These are phyloP conservation scores for Aspergillus ruber DNA, from an alignment of 2,329 filamentous ascomycete genomes.

Conservation along the genomic window DNA sequence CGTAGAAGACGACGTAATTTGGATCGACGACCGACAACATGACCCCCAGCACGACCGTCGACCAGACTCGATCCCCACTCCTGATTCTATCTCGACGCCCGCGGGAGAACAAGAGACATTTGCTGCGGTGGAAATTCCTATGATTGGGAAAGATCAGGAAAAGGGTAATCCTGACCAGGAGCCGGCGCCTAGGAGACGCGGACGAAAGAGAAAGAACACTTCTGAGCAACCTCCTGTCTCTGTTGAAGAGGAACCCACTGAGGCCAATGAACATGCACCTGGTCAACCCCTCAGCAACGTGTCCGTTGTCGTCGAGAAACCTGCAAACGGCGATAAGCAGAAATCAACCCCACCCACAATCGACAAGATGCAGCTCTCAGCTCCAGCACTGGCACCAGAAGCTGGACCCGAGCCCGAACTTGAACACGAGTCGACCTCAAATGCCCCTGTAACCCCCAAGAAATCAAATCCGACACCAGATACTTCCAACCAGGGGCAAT, in stretches of 20 bases:
- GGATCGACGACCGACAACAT: constrained; percentile 27
- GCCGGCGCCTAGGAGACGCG: constrained; percentile 34
- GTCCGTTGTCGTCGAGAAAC: not conserved
- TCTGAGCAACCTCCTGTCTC: constrained; percentile 13
- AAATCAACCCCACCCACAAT: too few species aligned
- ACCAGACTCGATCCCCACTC: not conserved
- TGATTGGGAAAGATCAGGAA: not conserved
- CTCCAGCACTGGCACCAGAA: not conserved
- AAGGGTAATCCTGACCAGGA: not conserved
- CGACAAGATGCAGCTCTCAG: not conserved
- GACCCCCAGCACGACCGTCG: not conserved
- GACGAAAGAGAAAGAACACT: constrained; percentile 36
- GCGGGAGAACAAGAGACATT: constrained; percentile 5
- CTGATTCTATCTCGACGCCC: not conserved
- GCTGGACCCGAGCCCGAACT: not conserved
- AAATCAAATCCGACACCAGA: constrained; percentile 1
- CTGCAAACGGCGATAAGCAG: not conserved
- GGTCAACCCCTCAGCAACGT: not conserved
- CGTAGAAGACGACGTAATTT: constrained; percentile 37
- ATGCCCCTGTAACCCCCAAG: constrained; percentile 2
- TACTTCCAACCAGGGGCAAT: not conserved
- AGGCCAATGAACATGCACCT: not conserved
- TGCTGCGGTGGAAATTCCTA: not conserved
- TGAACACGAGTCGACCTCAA: constrained; percentile 6
- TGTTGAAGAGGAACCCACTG: not conserved